Conservation (phyloP, 441 rosid species). For the Pelargonium australe region DNA sequence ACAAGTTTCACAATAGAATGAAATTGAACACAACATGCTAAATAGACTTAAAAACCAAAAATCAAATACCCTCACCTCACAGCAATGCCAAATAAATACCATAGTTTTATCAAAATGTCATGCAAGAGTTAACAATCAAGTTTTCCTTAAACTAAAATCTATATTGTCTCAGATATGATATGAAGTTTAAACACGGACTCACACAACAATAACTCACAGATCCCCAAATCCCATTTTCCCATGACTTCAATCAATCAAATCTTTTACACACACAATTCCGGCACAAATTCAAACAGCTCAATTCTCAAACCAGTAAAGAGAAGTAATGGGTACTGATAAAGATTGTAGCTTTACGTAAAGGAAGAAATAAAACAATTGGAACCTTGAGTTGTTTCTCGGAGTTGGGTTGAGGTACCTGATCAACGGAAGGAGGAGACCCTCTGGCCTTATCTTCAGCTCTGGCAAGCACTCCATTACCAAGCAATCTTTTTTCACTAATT, state of each 20-base stretch:
- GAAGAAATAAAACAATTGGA: background rate
- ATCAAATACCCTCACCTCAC: too few relatives aligned
- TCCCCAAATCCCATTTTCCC: background rate
- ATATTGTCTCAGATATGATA: background rate
- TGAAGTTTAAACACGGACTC: background rate
- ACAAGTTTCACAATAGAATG: background rate
- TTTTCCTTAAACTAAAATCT: background rate
- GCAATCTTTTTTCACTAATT: constrained; percentile 36
- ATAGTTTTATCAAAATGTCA: background rate
- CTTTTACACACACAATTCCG: background rate
- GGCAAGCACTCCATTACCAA: constrained; percentile 38
- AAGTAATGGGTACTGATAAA: constrained; percentile 8
- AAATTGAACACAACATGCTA: too few relatives aligned
- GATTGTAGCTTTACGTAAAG: background rate
- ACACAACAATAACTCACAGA: background rate
- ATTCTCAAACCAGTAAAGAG: constrained; percentile 11
- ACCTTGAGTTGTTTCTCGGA: constrained; percentile 16
- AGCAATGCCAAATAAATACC: too few relatives aligned
- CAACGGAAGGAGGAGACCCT: constrained; percentile 32
- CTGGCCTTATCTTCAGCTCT: constrained; percentile 73
- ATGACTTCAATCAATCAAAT: background rate
- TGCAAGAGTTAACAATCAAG: background rate
- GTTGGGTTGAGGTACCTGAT: constrained; percentile 29
- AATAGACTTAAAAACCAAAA: too few relatives aligned
- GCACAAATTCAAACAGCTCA: background rate